These are phyloP conservation scores for Apiospora hydei DNA, from an alignment of 2,329 filamentous ascomycete species.

Conservation along the genomic window DNA sequence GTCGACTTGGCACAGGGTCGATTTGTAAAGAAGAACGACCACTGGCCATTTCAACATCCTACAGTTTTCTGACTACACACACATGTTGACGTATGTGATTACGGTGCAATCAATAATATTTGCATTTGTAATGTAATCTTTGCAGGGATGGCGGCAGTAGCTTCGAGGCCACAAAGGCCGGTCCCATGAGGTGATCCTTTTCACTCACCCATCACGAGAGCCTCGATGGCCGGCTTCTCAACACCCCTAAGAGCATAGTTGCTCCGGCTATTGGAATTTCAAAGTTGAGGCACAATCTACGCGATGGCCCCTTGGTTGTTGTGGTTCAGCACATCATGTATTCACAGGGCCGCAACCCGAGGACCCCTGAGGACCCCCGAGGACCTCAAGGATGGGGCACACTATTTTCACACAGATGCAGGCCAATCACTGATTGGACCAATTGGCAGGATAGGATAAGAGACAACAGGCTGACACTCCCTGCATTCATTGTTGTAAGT, in stretches of 20 bases:
- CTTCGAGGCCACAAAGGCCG: background rate
- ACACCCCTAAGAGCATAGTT: background rate
- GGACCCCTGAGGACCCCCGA: background rate
- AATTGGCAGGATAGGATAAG: no score
- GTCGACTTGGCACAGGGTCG: no score
- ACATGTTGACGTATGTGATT: background rate
- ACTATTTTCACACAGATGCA: background rate
- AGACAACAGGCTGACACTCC: background rate
- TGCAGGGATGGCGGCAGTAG: background rate
- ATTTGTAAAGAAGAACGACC: no score
- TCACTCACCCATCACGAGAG: background rate
- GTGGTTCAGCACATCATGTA: background rate
- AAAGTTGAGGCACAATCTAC: background rate
- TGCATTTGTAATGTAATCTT: no score
- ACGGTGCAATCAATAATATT: background rate
- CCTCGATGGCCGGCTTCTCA: background rate
- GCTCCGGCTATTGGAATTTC: background rate
- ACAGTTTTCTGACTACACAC: background rate
- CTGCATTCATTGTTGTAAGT: background rate
- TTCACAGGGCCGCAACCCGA: background rate
- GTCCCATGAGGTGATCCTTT: background rate
- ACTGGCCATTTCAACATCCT: no score
- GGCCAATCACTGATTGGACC: background rate
- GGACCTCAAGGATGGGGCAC: background rate
- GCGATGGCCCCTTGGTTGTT: background rate